These are phyloP conservation scores for Nicotiana otophora DNA, from an alignment of 257 asterid genomes.

Conservation along the genomic window DNA sequence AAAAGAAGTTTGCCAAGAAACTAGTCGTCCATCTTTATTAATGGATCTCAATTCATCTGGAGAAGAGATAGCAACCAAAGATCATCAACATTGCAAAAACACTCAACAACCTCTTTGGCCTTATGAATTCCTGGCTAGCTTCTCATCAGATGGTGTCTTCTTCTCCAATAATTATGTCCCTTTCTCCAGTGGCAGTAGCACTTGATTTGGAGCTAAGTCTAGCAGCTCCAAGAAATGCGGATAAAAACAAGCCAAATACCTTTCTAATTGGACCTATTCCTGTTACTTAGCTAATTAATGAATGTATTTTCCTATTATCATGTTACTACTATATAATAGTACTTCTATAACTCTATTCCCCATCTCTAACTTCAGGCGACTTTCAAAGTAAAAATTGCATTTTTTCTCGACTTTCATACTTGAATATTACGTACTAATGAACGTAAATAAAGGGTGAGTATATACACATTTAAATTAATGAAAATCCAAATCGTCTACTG, in stretches of 20 bases:
- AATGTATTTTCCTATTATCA: neutral
- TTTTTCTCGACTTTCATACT: too few species aligned
- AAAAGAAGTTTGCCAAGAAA: neutral
- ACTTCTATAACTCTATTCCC: neutral
- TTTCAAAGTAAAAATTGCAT: too few species aligned
- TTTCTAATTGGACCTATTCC: conserved; percentile 32
- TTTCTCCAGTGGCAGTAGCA: conserved; percentile 10
- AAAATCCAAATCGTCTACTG: too few species aligned
- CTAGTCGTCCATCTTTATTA: neutral
- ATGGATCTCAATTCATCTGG: conserved; percentile 34
- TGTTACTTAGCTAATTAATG: conserved; percentile 19
- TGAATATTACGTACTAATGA: too few species aligned
- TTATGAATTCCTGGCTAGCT: neutral
- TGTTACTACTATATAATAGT: neutral
- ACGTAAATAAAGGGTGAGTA: too few species aligned
- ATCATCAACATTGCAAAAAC: neutral
- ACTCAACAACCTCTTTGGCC: neutral
- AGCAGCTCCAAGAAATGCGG: conserved; percentile 32
- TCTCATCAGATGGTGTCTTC: neutral
- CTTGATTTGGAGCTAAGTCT: conserved; percentile 51
- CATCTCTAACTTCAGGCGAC: neutral
- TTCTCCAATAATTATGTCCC: too few species aligned
- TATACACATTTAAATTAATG: too few species aligned
- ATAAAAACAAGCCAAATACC: conserved; percentile 19
- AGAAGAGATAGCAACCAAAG: neutral